A percentile compares a stretch with the other conserved stretches of the same genome.
Evolutionary conservation across 352 stramenopile species (phyloP).

Genomic region (Ophiocytium majus): DNA sequence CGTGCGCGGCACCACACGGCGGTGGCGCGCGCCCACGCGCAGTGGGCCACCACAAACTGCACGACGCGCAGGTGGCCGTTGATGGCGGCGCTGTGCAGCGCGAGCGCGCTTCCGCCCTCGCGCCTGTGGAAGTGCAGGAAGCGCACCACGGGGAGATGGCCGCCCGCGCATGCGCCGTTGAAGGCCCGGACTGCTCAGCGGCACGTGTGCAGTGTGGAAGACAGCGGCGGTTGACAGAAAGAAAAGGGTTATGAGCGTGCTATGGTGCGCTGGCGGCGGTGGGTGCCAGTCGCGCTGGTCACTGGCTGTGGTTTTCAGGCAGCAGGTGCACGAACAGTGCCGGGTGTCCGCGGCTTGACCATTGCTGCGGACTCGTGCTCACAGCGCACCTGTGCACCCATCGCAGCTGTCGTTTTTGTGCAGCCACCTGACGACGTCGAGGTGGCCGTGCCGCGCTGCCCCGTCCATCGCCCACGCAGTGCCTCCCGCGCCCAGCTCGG

Average conservation of each 20-base stretch:
- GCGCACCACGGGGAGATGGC: not conserved
- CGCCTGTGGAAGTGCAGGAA: not conserved
- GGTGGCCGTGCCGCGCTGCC: not conserved
- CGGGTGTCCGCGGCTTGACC: no score
- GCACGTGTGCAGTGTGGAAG: no score
- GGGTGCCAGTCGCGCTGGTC: no score
- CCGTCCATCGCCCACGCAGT: conserved; percentile 12
- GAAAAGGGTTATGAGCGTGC: no score
- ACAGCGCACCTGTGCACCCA: no score
- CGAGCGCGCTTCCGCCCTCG: not conserved
- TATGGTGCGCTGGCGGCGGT: no score
- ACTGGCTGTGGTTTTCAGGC: no score
- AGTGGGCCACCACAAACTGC: not conserved
- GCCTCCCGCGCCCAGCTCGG: not conserved
- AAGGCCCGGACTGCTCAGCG: not conserved
- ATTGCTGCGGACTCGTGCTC: no score
- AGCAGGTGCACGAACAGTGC: no score
- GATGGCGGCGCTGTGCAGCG: conserved; percentile 13
- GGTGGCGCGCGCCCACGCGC: conserved; percentile 12
- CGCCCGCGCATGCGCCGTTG: not conserved
- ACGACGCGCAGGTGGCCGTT: conserved; percentile 5
- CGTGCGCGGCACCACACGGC: no score
- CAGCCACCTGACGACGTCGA: not conserved
- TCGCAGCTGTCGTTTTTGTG: no score
- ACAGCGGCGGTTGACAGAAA: no score